phyloP scores from a whole-genome alignment of 2,329 filamentous ascomycete genomes.

The Laburnicola sp. region DNA sequence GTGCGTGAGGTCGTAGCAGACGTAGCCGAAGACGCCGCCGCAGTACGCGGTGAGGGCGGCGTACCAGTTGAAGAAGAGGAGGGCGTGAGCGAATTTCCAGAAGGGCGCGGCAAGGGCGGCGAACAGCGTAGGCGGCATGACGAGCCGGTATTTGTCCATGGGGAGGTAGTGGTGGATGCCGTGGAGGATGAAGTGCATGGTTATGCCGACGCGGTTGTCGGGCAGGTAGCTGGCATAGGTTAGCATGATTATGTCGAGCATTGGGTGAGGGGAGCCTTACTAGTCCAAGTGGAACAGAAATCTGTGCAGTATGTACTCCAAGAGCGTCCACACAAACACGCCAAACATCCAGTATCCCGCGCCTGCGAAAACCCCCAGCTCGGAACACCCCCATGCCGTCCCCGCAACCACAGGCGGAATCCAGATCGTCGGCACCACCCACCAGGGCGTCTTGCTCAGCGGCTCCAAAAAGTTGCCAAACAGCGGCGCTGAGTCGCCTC shows the following conservation, averaged over 20 bases:
- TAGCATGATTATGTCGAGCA: constrained; percentile 12
- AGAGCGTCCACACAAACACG: constrained; percentile 79
- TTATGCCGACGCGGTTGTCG: constrained; percentile 85
- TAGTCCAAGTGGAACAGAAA: constrained; percentile 93
- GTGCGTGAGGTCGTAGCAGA: constrained; percentile 96
- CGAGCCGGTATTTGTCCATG: constrained; percentile 97
- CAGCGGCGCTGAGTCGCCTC: constrained; percentile 85
- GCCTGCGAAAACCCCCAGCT: constrained; percentile 56
- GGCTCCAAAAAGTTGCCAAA: constrained; percentile 99
- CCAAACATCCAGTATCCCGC: constrained; percentile 70
- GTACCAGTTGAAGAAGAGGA: constrained; percentile 87
- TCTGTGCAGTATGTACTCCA: constrained; percentile 87
- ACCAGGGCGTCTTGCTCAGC: constrained; percentile 94
- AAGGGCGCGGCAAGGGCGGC: constrained; percentile 81
- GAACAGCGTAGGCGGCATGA: constrained; percentile 95
- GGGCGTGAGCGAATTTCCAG: constrained; percentile 81
- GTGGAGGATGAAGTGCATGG: constrained; percentile 88
- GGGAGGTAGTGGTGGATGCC: constrained; percentile 97
- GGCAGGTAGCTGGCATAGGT: constrained; percentile 70
- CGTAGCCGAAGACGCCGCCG: constrained; percentile 91
- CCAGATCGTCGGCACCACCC: constrained; percentile 82
- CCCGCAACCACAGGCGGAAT: constrained; percentile 78
- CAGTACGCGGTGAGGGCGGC: constrained; percentile 77
- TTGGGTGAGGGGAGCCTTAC: constrained; percentile 57
- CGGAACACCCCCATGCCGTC: constrained; percentile 64